Conservation (phyloP, 345 rosid genomes). For the Eucalyptus erythrocorys region DNA sequence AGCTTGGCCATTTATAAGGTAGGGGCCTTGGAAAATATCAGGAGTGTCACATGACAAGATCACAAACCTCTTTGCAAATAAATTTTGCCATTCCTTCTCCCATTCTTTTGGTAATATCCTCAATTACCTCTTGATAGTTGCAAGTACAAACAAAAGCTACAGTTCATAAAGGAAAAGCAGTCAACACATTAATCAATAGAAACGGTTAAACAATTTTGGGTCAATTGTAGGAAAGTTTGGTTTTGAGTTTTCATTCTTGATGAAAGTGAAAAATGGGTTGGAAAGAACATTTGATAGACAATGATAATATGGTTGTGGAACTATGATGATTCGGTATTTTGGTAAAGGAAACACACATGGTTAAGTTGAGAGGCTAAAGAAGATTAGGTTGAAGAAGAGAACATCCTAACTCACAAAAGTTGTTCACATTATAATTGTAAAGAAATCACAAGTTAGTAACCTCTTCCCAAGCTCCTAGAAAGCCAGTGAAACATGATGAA, state of each 20-base stretch:
- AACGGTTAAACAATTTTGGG: neutral
- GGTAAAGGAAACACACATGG: neutral
- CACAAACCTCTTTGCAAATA: conserved; percentile 78
- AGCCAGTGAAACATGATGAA: conserved; percentile 70
- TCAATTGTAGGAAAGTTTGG: no score
- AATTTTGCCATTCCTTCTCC: conserved; percentile 97
- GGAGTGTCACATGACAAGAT: neutral
- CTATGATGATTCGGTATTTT: neutral
- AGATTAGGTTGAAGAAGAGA: neutral
- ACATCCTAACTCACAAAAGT: neutral
- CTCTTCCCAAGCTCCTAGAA: conserved; percentile 73
- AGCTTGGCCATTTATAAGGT: neutral
- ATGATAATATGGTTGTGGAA: neutral
- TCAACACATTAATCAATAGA: no score
- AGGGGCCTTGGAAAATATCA: neutral
- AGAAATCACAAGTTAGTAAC: conserved; percentile 5
- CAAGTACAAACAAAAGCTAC: neutral
- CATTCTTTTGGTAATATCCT: conserved; percentile 70
- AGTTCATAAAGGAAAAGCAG: neutral
- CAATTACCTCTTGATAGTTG: conserved; percentile 81
- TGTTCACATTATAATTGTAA: neutral
- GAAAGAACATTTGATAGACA: neutral
- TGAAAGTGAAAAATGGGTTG: neutral
- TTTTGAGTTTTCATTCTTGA: neutral
- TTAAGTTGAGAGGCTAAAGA: neutral